Evolutionary conservation across 2,329 filamentous ascomycete genomes (phyloP), one percentile per base, ranked within the genome.

Genomic region (Colletotrichum filicis): DNA sequence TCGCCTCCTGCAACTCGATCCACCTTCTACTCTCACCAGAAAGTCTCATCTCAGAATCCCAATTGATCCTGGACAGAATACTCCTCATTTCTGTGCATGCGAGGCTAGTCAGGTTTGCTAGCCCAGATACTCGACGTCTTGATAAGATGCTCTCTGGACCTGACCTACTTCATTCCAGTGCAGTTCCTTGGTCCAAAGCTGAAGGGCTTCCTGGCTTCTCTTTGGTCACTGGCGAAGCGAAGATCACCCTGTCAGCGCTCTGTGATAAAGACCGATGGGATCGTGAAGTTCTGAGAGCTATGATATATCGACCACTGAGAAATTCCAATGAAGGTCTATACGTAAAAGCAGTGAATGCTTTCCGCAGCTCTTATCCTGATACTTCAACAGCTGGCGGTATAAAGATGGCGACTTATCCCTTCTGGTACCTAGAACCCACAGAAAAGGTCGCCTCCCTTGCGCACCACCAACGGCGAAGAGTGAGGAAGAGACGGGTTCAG

Each of bases 41-140:
- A 2, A 86, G 76, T 49, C 80, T 75, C 60, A 87, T 73, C 62
- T 88, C 86, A 64, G 88, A 88, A 28, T 84, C 82, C 66, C 79
- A 87, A 2, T 88, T 75, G 12, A 88, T 67, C 4, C 83, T 81
- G 1, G 84, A 81, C 1, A 87, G 75, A 16, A 87, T 83, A 3
- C 87, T 72, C 2, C 86, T 28, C 28, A 28, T 28, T 28, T 28
- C 28, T 6, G 28, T 28, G 61, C 85, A 85, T 1, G 87, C 86
- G 22, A 87, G 81, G 68, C 82, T 73, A 30, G 5, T 37, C 5
- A 16, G 35, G 35, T 37, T 14, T 16, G 35, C 16, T 37, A 37
- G 37, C 16, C 16, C 6, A 42, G 14, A 7, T 42, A 42, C n/a
- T n/a, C n/a, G n/a, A n/a, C n/a, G n/a, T 19, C 2, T 8, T 19